phyloP scores from a whole-genome alignment of 805 yeast species.

The Saccharomycopsis sp. region DNA sequence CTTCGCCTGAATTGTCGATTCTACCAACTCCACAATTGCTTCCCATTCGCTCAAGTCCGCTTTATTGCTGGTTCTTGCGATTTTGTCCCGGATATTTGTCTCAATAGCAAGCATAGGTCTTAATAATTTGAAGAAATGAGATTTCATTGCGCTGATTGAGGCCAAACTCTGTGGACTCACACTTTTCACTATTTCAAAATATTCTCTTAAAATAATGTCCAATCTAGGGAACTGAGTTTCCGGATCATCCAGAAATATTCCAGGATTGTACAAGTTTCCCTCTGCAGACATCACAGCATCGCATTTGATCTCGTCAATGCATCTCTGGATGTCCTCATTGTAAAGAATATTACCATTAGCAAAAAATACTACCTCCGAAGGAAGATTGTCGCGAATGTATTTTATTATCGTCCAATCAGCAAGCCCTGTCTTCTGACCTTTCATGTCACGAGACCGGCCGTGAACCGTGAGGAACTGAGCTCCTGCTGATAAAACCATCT shows the following conservation, averaged over 20 bases:
- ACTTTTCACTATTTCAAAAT: conserved; percentile 69
- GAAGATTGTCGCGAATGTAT: conserved; percentile 70
- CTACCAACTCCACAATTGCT: conserved; percentile 57
- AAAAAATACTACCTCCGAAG: conserved; percentile 75
- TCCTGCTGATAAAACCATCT: conserved; percentile 82
- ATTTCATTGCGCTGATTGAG: conserved; percentile 75
- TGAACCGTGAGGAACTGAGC: conserved; percentile 93
- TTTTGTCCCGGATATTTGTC: conserved; percentile 66
- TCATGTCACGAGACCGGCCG: conserved; percentile 94
- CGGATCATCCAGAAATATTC: conserved; percentile 56
- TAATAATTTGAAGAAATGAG: conserved; percentile 82
- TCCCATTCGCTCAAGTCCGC: conserved; percentile 44
- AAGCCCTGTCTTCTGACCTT: conserved; percentile 89
- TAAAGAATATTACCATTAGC: conserved; percentile 93
- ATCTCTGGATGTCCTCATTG: conserved; percentile 70
- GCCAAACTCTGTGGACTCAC: conserved; percentile 52
- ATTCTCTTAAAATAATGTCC: conserved; percentile 75
- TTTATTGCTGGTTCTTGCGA: conserved; percentile 44
- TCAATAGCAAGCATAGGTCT: conserved; percentile 73
- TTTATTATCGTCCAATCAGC: conserved; percentile 84
- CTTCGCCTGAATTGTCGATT: conserved; percentile 53
- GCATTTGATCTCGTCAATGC: conserved; percentile 55
- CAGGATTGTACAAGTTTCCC: conserved; percentile 89
- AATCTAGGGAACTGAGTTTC: conserved; percentile 78
- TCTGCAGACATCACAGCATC: conserved; percentile 98